These are phyloP conservation scores for Mariannaea sp. DNA, from an alignment of 2,329 filamentous ascomycete species.

Conservation along the genomic window DNA sequence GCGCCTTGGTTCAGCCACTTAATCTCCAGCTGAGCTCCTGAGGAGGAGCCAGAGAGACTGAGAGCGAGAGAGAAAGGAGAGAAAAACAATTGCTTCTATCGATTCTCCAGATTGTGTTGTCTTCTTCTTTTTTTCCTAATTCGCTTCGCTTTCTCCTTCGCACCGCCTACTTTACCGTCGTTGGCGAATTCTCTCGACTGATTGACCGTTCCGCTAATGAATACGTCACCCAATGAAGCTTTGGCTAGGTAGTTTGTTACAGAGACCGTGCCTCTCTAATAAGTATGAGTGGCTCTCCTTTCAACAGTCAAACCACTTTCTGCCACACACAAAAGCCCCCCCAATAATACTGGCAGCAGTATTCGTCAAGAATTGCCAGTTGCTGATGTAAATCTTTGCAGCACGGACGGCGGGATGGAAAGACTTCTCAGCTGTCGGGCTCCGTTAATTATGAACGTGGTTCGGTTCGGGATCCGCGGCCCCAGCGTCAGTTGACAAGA, in stretches of 20 bases:
- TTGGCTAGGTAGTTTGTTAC: background rate
- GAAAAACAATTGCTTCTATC: too few species aligned
- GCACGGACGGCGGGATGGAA: too few species aligned
- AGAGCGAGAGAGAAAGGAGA: too few species aligned
- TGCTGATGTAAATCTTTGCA: background rate
- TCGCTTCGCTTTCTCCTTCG: background rate
- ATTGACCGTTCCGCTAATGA: too few species aligned
- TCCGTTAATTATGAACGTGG: background rate
- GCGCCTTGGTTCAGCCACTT: background rate
- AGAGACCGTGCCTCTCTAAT: too few species aligned
- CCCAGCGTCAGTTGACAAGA: background rate
- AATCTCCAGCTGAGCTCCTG: too few species aligned
- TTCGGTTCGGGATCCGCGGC: background rate
- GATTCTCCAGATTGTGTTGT: background rate
- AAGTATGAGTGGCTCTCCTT: background rate
- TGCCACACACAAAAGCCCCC: too few species aligned
- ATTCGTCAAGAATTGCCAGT: conserved; percentile 2
- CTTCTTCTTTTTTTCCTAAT: background rate
- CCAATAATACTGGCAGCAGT: background rate
- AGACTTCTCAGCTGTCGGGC: background rate
- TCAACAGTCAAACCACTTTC: background rate
- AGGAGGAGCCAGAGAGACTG: too few species aligned
- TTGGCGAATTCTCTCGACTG: background rate
- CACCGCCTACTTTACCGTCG: background rate
- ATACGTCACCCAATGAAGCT: background rate